Evolutionary conservation across 2,329 filamentous ascomycete species (phyloP).

Genomic region (Chaetothyriales sp.): DNA sequence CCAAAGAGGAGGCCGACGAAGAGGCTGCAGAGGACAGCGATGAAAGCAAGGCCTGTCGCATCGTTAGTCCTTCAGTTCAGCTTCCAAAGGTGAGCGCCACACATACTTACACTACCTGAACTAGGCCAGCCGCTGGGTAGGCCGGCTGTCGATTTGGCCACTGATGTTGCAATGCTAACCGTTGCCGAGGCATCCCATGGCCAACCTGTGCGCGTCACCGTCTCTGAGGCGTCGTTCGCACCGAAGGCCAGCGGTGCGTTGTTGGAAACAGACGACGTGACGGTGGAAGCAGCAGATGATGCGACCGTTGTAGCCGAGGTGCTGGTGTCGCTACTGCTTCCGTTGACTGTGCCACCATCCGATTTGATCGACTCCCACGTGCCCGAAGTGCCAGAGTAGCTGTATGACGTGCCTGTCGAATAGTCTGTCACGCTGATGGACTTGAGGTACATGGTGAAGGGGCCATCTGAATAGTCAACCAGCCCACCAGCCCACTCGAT

Average conservation of each 20-base stretch:
- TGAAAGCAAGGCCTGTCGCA: constrained; percentile 36
- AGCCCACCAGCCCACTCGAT: constrained; percentile 57
- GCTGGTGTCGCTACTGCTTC: constrained; percentile 50
- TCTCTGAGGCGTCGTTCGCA: constrained; percentile 43
- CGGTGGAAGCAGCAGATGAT: constrained; percentile 9
- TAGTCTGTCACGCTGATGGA: constrained; percentile 57
- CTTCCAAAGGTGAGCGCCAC: constrained; percentile 8
- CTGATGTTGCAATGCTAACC: constrained; percentile 54
- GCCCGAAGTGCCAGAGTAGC: constrained; percentile 65
- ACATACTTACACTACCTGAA: constrained; percentile 39
- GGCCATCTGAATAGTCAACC: constrained; percentile 52
- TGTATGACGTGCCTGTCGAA: constrained; percentile 76
- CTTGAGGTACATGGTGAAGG: constrained; percentile 64
- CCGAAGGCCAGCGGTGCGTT: constrained; percentile 52
- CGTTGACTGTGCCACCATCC: constrained; percentile 64
- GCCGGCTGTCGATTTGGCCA: constrained; percentile 31
- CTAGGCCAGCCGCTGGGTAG: constrained; percentile 31
- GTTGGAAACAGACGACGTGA: constrained; percentile 12
- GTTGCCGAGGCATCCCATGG: constrained; percentile 50
- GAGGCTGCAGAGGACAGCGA: constrained; percentile 39
- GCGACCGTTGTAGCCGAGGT: constrained; percentile 32
- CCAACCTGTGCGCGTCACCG: constrained; percentile 47
- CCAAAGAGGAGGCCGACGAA: constrained; percentile 33
- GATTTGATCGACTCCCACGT: constrained; percentile 70
- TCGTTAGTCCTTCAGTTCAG: constrained; percentile 18